phyloP scores from a whole-genome alignment of 768 basidiomycete species.

The Panellus pusillus region DNA sequence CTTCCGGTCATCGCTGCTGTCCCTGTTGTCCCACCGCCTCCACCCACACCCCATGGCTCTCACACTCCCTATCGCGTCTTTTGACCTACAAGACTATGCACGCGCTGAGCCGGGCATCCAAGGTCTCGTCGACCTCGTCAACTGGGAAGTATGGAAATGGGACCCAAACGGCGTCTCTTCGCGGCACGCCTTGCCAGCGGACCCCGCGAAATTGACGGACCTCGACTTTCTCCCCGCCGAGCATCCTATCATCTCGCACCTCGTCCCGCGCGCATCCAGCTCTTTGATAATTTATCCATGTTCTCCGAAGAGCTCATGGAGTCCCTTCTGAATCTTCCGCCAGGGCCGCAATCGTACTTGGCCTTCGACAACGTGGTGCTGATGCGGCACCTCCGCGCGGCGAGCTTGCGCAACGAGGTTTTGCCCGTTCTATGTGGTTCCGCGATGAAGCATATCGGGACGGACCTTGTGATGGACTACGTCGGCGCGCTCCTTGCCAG shows the following conservation, averaged over 20 bases:
- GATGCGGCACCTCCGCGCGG: conserved; percentile 63
- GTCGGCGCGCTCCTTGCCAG: conserved; percentile 78
- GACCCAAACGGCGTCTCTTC: conserved; percentile 46
- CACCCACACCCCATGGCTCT: conserved; percentile 73
- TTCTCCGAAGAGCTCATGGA: conserved; percentile 82
- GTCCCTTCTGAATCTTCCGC: conserved; percentile 54
- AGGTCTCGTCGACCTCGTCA: conserved; percentile 80
- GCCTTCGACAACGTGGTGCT: conserved; percentile 53
- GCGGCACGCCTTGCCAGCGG: conserved; percentile 51
- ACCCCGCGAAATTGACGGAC: conserved; percentile 41
- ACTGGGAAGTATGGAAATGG: conserved; percentile 85
- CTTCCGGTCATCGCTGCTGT: conserved; percentile 67
- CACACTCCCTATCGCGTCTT: conserved; percentile 77
- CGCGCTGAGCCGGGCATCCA: conserved; percentile 82
- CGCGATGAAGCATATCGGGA: conserved; percentile 79
- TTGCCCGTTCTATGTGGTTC: conserved; percentile 85
- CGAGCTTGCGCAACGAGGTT: conserved; percentile 63
- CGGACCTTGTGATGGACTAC: conserved; percentile 79
- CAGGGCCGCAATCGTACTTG: conserved; percentile 65
- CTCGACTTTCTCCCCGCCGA: conserved; percentile 47
- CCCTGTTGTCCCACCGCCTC: conserved; percentile 70
- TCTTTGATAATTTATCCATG: conserved; percentile 81
- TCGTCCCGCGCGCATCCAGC: conserved; percentile 65
- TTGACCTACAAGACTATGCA: conserved; percentile 61
- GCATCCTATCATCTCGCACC: conserved; percentile 70